phyloP scores from a whole-genome alignment of 1,139 yeast species.

The Nakaseomyces glabratus region DNA sequence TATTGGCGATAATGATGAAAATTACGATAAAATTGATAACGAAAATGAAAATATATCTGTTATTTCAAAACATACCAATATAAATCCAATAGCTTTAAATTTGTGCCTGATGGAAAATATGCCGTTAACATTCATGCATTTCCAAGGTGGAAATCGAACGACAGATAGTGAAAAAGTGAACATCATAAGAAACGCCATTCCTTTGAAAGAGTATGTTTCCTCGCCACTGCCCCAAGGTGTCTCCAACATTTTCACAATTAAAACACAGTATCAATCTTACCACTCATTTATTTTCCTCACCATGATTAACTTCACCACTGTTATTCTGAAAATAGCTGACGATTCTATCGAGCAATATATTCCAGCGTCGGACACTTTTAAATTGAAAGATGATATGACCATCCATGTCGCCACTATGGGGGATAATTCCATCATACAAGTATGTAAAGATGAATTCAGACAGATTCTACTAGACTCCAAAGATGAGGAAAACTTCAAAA shows the following conservation, averaged over 20 bases:
- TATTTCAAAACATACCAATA: slow-evolving; percentile 43
- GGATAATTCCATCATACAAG: slow-evolving; percentile 52
- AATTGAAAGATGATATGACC: slow-evolving; percentile 50
- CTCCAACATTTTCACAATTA: slow-evolving; percentile 24
- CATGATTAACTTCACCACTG: slow-evolving; percentile 18
- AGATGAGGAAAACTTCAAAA: slow-evolving; percentile 11
- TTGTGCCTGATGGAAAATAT: slow-evolving; percentile 32
- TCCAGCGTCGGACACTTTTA: slow-evolving; percentile 48
- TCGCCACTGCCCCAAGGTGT: slow-evolving; percentile 25
- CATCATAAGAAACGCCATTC: slow-evolving; percentile 18
- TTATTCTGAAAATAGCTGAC: slow-evolving; percentile 21
- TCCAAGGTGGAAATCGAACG: slow-evolving; percentile 19
- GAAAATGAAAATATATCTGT: slow-evolving; percentile 43
- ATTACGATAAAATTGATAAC: slow-evolving; percentile 15
- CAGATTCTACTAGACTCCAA: slow-evolving; percentile 41
- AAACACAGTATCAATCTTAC: slow-evolving; percentile 38
- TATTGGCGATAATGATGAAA: slow-evolving; percentile 49
- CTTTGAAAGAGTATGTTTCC: slow-evolving; percentile 20
- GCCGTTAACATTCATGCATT: slow-evolving; percentile 23
- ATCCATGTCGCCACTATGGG: slow-evolving; percentile 68
- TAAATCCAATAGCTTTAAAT: slow-evolving; percentile 48
- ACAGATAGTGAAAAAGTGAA: slow-evolving; percentile 10
- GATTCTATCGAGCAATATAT: slow-evolving; percentile 56
- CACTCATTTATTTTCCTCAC: slow-evolving; percentile 36
- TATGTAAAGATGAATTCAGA: slow-evolving; percentile 64